Percentiles rank a stretch among this genome's conserved stretches.
Evolutionary conservation across 306 rosid genomes (phyloP).

Genomic region (Herpetospermum pedunculosum): DNA sequence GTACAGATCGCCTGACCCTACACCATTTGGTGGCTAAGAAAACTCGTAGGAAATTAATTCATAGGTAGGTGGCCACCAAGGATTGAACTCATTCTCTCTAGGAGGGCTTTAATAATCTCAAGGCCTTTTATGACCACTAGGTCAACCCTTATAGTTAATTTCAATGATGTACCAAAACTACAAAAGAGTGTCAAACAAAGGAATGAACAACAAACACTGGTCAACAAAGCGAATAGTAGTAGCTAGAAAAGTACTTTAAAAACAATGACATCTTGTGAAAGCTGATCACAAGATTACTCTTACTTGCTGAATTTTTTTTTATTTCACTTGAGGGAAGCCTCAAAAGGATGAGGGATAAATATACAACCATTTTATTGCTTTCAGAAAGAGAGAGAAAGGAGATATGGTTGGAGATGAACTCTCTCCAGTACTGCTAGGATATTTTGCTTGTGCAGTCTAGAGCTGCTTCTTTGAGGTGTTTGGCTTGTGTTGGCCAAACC

Average conservation of each 20-base stretch:
- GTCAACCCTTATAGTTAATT: too few species aligned
- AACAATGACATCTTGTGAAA: not conserved
- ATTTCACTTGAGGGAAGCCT: too few species aligned
- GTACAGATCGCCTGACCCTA: too few species aligned
- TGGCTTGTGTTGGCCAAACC: not conserved
- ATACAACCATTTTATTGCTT: not conserved
- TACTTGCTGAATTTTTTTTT: not conserved
- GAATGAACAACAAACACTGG: not conserved
- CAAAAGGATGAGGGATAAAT: not conserved
- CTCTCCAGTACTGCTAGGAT: not conserved
- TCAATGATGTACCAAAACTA: not conserved
- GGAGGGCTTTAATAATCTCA: too few species aligned
- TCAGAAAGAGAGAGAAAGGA: not conserved
- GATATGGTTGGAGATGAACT: not conserved
- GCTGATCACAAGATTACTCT: not conserved
- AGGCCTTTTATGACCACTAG: too few species aligned
- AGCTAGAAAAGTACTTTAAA: not conserved
- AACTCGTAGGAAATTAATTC: too few species aligned
- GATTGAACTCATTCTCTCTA: too few species aligned
- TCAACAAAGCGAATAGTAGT: not conserved
- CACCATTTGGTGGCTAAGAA: too few species aligned
- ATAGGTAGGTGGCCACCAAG: too few species aligned
- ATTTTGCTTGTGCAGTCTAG: not conserved
- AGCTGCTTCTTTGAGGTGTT: not conserved
- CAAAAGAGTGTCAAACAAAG: not conserved